phyloP scores from a whole-genome alignment of 768 basidiomycete species.

The Rhodotorula graminis region DNA sequence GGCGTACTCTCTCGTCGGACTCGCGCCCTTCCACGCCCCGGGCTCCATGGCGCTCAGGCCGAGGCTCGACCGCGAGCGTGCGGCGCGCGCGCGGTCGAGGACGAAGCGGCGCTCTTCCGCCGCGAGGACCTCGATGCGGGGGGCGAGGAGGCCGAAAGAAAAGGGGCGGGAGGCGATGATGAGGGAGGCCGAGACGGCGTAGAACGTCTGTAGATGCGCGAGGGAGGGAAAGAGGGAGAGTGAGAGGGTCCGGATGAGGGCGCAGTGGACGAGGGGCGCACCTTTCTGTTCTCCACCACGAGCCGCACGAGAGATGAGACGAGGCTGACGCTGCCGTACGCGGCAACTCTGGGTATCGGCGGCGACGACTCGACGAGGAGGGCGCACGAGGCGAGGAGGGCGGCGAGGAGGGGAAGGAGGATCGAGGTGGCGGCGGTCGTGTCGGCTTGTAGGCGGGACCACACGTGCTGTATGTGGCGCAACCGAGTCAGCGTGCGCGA shows the following conservation, averaged over 20 bases:
- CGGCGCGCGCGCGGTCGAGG: neutral
- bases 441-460: conserved; percentile 7
- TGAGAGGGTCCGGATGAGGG: neutral
- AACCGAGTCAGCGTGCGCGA: neutral
- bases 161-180: conserved; percentile 16
- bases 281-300: neutral
- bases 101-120: conserved; percentile 8
- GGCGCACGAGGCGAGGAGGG: neutral
- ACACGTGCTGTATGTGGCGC: neutral
- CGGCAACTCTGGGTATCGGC: neutral
- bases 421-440: neutral
- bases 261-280: neutral
- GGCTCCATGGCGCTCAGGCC: neutral
- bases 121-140: conserved; percentile 47
- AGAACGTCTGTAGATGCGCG: conserved; percentile 4
- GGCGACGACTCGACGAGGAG: neutral
- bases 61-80: no score
- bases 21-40: neutral
- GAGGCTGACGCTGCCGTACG: no score
- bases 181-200: conserved; percentile 3
- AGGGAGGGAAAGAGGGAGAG: neutral
- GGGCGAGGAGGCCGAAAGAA: conserved; percentile 56
- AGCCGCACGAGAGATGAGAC: neutral
- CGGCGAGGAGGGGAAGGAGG: neutral
- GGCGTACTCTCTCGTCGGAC: neutral